Conservation (phyloP, 768 basidiomycete genomes). For the Hypsizygus marmoreus region DNA sequence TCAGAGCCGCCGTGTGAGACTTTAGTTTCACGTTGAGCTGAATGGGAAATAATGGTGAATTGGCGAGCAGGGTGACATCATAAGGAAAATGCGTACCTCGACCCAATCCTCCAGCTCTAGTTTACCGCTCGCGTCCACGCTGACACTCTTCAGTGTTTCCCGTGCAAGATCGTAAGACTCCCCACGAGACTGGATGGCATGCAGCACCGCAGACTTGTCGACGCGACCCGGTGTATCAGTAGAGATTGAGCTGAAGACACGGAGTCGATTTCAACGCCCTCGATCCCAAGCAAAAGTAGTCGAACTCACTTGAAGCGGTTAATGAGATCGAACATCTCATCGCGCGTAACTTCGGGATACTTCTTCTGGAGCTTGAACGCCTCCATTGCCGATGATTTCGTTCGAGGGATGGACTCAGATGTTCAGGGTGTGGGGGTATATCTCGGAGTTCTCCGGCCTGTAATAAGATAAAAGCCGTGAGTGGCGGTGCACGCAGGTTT, state of each 20-base stretch:
- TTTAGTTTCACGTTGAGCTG: conserved; percentile 84
- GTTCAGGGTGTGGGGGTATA: conserved; percentile 4
- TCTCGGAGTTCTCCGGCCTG: conserved; percentile 21
- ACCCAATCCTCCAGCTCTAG: conserved; percentile 99
- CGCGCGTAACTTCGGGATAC: conserved; percentile 86
- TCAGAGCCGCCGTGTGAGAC: conserved; percentile 47
- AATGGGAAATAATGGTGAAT: background rate
- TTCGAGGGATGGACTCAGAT: background rate
- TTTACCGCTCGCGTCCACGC: conserved; percentile 92
- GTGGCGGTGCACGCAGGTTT: conserved; percentile 16
- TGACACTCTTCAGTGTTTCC: conserved; percentile 91
- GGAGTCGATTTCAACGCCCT: conserved; percentile 14
- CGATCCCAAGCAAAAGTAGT: conserved; percentile 6
- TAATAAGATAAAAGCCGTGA: conserved; percentile 10
- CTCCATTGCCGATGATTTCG: conserved; percentile 54
- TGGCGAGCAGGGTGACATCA: too few relatives aligned
- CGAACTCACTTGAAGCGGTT: conserved; percentile 89
- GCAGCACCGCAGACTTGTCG: conserved; percentile 80
- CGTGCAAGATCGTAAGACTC: conserved; percentile 89
- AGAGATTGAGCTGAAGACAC: conserved; percentile 56
- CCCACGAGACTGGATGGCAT: conserved; percentile 75
- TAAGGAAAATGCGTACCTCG: conserved; percentile 59
- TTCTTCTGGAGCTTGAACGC: conserved; percentile 88
- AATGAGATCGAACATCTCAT: conserved; percentile 94
- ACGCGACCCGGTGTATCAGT: conserved; percentile 83